phyloP scores from a whole-genome alignment of 106 monocot species.

The Phalaenopsis aphrodite region DNA sequence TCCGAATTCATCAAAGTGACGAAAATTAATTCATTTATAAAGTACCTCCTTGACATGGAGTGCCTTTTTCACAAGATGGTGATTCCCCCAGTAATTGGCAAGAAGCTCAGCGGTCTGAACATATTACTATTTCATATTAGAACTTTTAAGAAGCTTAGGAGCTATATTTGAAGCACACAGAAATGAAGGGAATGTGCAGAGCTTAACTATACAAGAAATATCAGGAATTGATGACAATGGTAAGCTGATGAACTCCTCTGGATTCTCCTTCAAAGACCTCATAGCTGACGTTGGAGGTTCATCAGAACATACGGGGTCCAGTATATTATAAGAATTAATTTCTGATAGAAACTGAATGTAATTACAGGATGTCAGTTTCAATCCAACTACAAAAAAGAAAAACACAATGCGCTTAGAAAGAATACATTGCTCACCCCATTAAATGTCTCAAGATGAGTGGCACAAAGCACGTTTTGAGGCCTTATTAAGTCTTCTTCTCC shows the following conservation, averaged over 20 bases:
- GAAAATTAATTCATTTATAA: neutral
- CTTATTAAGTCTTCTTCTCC: constrained; percentile 5
- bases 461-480: neutral
- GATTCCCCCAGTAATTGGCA: constrained; percentile 34
- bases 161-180: neutral
- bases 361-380: neutral
- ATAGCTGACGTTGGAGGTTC: neutral
- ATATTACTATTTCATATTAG: neutral
- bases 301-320: constrained; percentile 9
- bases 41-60: constrained; percentile 40
- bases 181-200: neutral
- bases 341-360: constrained; percentile 7
- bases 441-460: neutral
- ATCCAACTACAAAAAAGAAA: neutral
- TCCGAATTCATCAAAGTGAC: neutral
- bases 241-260: neutral
- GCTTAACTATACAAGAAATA: constrained; percentile 11
- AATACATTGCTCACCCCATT: neutral
- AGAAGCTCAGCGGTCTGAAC: constrained; percentile 14
- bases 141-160: neutral
- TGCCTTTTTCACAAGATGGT: constrained; percentile 29
- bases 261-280: neutral
- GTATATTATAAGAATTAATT: constrained; percentile 1
- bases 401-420: neutral
- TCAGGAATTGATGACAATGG: neutral